Base-by-base conservation (phyloP, 2,329 filamentous ascomycete genomes). In the Alternaria sp. region DNA sequence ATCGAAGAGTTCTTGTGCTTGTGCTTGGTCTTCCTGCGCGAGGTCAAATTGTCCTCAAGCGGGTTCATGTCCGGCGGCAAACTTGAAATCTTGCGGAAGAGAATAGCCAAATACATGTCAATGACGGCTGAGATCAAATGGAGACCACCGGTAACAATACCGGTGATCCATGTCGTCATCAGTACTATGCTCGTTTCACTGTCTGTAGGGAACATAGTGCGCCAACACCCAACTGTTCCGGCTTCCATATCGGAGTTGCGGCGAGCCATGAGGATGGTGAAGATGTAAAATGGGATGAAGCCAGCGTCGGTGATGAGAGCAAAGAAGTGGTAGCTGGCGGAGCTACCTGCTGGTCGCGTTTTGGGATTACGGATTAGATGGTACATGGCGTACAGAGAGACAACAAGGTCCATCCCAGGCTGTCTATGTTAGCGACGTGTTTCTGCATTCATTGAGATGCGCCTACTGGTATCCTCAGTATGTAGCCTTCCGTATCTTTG, bases 31-130 rank as follows among this genome's bases (percentile, higher is more conserved):
- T 82, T 56, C 78, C 80, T 69, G 24, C 89, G 86, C 10, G 91
- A 88, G 1, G 93, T 97, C 57, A 96, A 80, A 70, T 94, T 89
- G 65, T 91, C 87, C 74, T 97, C 93, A 13, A 98, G 83, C 2
- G 94, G 94, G 74, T 98, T 98, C 90, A 97, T 92, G 72, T 98
- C 94, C 0, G 94, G 93, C 5, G 94, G 94, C 75, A 97, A 84
- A 21, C 84, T 82, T 5, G 88, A 83, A 69, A 98, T 97, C 72
- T 90, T 90, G 39, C 89, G 86, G 85, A 97, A 98, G 67, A 90
- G 86, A 51, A 91, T 75, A 14, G 88, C 87, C 26, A 98, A 82
- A 79, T 90, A 97, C 31, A 91, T 74, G 5, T 91, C 91, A 34
- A 96, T 80, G 17, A 82, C 77, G 1, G 95, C 77, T 2, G 91